Evolutionary conservation across 768 basidiomycete genomes (phyloP).

Genomic region (Trametes villosa): DNA sequence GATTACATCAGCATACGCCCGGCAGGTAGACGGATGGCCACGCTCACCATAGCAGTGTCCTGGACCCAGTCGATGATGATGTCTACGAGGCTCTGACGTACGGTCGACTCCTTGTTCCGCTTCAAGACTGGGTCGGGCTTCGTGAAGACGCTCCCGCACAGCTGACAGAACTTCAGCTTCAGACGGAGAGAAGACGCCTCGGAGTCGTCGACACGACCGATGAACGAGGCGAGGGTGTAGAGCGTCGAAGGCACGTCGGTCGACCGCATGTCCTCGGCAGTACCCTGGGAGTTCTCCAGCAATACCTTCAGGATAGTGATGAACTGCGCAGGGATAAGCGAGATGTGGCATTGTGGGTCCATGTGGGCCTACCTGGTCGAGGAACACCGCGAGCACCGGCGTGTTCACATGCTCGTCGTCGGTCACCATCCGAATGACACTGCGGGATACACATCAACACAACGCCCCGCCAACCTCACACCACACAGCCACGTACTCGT

Average conservation of each 20-base stretch:
- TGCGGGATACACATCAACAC: slow-evolving; percentile 26
- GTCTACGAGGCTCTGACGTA: slow-evolving; percentile 75
- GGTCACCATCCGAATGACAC: slow-evolving; percentile 57
- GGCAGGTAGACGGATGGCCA: not conserved
- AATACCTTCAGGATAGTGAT: slow-evolving; percentile 76
- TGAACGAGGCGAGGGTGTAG: slow-evolving; percentile 54
- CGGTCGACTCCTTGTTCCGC: slow-evolving; percentile 62
- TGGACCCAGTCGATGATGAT: slow-evolving; percentile 81
- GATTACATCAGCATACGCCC: not conserved
- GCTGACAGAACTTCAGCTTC: slow-evolving; percentile 73
- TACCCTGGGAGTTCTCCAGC: slow-evolving; percentile 67
- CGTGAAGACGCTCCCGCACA: slow-evolving; percentile 70
- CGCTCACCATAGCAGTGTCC: slow-evolving; percentile 53
- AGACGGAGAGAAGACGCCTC: slow-evolving; percentile 57
- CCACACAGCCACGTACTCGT: slow-evolving; percentile 57
- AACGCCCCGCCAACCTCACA: not conserved
- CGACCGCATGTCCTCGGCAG: slow-evolving; percentile 59
- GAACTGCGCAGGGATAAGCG: slow-evolving; percentile 60
- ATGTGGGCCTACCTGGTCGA: slow-evolving; percentile 65
- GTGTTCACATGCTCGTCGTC: slow-evolving; percentile 49
- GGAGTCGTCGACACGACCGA: slow-evolving; percentile 59
- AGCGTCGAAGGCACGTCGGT: slow-evolving; percentile 68
- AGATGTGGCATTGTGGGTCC: no score
- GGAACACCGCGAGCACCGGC: slow-evolving; percentile 54
- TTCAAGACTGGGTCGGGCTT: slow-evolving; percentile 63